Conservation (phyloP, 106 monocot genomes). For the Narthecium ossifragum region DNA sequence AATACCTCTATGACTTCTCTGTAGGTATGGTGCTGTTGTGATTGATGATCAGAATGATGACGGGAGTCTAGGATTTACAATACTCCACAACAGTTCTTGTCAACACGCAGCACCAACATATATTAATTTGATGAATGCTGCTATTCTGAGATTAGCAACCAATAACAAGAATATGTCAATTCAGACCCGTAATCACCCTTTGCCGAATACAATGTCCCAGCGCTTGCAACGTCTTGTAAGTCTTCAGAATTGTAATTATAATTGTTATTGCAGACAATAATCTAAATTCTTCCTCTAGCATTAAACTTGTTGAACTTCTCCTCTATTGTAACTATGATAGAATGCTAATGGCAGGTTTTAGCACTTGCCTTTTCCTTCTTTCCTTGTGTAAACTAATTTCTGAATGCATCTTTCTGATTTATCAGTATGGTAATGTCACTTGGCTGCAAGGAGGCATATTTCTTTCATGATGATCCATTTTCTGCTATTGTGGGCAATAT, state of each 20-base stretch:
- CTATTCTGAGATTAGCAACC: conserved; percentile 64
- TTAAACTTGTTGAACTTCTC: too few species aligned
- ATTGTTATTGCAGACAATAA: background rate
- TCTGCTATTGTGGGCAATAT: too few species aligned
- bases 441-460: too few species aligned
- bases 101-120: conserved; percentile 88
- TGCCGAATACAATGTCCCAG: conserved; percentile 79
- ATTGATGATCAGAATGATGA: conserved; percentile 70
- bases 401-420: too few species aligned
- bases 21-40: conserved; percentile 89
- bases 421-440: too few species aligned
- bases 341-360: too few species aligned
- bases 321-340: too few species aligned
- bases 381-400: too few species aligned
- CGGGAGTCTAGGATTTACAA: conserved; percentile 75
- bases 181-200: conserved; percentile 78
- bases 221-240: conserved; percentile 71
- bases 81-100: conserved; percentile 86
- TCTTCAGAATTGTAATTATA: background rate
- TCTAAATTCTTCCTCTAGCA: too few species aligned
- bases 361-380: too few species aligned
- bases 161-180: conserved; percentile 67
- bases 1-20: conserved; percentile 10
- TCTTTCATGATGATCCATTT: too few species aligned
- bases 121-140: conserved; percentile 87